Evolutionary conservation across 768 basidiomycete species (phyloP).

Genomic region (Kwoniella heveanensis): DNA sequence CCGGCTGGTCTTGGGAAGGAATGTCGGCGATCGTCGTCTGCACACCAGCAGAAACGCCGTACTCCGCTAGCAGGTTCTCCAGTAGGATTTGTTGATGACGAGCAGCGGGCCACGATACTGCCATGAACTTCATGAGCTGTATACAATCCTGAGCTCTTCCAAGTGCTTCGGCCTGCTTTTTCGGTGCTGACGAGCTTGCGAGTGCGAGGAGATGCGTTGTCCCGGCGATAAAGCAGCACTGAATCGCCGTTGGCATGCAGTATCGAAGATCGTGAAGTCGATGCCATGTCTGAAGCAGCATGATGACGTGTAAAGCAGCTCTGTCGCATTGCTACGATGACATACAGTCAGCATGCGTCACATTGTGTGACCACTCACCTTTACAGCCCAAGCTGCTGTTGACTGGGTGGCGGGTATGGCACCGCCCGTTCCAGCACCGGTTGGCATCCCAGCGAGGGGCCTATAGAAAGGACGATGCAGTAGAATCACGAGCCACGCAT

Average conservation of each 20-base stretch:
- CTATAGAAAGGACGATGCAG: conserved; percentile 51
- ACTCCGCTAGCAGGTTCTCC: conserved; percentile 31
- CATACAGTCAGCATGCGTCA: background rate
- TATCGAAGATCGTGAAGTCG: conserved; percentile 35
- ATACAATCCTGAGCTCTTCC: conserved; percentile 33
- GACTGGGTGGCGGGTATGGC: conserved; percentile 12
- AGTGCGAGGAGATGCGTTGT: conserved; percentile 39
- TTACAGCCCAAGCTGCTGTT: conserved; percentile 34
- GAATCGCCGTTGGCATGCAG: conserved; percentile 30
- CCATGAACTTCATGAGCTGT: conserved; percentile 34
- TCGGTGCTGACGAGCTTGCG: conserved; percentile 29
- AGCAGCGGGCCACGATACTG: conserved; percentile 35
- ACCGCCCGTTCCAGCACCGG: conserved; percentile 1
- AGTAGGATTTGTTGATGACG: conserved; percentile 29
- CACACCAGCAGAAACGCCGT: conserved; percentile 19
- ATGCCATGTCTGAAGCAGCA: conserved; percentile 37
- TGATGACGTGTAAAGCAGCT: conserved; percentile 31
- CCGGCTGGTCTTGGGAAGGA: background rate
- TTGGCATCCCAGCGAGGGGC: conserved; percentile 27
- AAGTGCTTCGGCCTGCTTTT: conserved; percentile 32
- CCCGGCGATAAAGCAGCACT: conserved; percentile 43
- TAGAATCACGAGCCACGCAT: conserved; percentile 45
- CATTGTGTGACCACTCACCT: conserved; percentile 22
- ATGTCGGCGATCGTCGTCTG: background rate
- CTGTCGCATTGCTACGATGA: conserved; percentile 34